Evolutionary conservation across 1,284 basidiomycete genomes (phyloP), one percentile per base, ranked within the genome.

Genomic region (Dichomitus squalens): DNA sequence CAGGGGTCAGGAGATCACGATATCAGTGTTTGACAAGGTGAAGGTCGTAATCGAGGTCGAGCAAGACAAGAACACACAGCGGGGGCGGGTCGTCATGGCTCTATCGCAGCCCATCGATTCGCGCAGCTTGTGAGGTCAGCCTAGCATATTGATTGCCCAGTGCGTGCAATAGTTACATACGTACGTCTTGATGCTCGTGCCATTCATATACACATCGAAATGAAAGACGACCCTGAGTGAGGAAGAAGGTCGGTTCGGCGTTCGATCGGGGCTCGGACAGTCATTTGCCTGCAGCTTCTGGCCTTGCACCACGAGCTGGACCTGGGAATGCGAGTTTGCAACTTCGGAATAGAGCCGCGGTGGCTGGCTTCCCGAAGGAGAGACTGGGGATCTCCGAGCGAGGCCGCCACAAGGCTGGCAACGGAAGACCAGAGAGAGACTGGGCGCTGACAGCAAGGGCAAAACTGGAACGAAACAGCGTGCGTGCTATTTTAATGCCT

Each of bases 21-120:
- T 96, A 40, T 81, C 90, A 1, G 91, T 98, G 25, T 98, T 99
- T 72, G 96, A 98, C 75, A 93, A 93, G 72, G 94, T 98, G 54
- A 81, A 75, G 18, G 96, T 99, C 16, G 84, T 87, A 66, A 92
- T 99, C 49, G 86, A 90, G 53, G 93, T 98, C 3, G 94, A 96
- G 72, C 97, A 96, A 79, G 96, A 99, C 72, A 87, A 83, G 68
- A 96, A 95, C 66, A 98, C 96, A 7, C 94, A 97, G 72, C 80
- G 96, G 55, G 95, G 94, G 9, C 90, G 89, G 66, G 95, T 97
- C 7, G 93, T 89, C 74, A 96, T 97, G 95, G 84, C 80, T 5
- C 78, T 97, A 41, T 77, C 90, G n/a, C 76, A 81, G 49, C 92
- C 92, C 2, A 74, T 92, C 20, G 82, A 90, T 72, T 86, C 87